Conservation (phyloP, 257 asterid species). For the Solanum etuberosum region DNA sequence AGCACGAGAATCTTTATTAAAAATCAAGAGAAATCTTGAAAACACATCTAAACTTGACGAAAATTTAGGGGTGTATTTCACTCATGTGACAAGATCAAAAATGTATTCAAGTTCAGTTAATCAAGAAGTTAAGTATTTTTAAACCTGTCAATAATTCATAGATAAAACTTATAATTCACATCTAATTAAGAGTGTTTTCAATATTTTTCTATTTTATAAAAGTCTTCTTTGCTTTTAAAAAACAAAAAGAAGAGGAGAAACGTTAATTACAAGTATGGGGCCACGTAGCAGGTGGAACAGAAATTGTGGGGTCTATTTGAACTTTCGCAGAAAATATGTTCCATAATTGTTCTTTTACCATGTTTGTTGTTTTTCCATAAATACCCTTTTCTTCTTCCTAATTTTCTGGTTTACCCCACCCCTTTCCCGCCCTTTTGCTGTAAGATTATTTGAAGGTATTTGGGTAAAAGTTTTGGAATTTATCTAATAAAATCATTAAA, state of each 20-base stretch:
- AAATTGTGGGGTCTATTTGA: not conserved
- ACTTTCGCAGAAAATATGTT: conserved; percentile 1
- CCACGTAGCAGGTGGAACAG: not conserved
- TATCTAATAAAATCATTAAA: too few species aligned
- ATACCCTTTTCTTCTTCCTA: not conserved
- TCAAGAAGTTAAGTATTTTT: too few species aligned
- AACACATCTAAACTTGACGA: too few species aligned
- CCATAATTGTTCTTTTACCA: not conserved
- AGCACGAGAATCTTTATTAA: not conserved
- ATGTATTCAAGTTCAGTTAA: not conserved
- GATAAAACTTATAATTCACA: too few species aligned
- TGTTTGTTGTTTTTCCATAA: not conserved
- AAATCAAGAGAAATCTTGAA: too few species aligned
- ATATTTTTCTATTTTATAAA: too few species aligned
- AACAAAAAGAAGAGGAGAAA: not conserved
- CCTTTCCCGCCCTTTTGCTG: not conserved
- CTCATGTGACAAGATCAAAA: too few species aligned
- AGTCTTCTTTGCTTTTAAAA: not conserved
- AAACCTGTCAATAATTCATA: not conserved
- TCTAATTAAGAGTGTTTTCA: too few species aligned
- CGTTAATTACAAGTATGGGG: not conserved
- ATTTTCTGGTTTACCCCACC: not conserved
- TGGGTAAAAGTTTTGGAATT: not conserved
- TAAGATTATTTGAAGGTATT: not conserved
- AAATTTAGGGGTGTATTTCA: too few species aligned